phyloP scores from a whole-genome alignment of 2,329 filamentous ascomycete species.

The Chaetoscypha palmicola region DNA sequence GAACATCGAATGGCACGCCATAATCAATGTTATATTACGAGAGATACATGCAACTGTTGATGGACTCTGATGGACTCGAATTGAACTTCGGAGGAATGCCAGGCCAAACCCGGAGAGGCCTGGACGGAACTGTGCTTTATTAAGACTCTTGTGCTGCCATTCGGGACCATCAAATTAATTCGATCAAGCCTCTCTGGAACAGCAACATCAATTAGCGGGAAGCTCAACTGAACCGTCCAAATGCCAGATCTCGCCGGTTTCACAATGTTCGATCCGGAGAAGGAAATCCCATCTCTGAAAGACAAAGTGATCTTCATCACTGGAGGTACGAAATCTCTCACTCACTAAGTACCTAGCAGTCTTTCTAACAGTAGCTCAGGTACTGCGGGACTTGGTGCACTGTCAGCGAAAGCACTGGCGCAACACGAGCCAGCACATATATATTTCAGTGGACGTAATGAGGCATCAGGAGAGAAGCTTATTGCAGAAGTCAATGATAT shows the following conservation, averaged over 20 bases:
- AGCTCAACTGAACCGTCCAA: no score
- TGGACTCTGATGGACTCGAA: no score
- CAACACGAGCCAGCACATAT: conserved; percentile 35
- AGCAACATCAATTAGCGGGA: no score
- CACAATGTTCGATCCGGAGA: conserved; percentile 12
- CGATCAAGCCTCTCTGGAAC: no score
- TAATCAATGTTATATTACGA: no score
- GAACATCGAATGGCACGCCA: no score
- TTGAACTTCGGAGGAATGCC: no score
- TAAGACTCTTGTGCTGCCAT: no score
- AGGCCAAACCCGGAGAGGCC: no score
- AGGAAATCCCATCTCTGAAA: conserved; percentile 13
- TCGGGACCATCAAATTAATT: no score
- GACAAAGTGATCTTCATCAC: conserved; percentile 19
- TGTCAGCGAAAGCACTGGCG: conserved; percentile 34
- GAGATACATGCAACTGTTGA: no score
- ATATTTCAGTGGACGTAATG: conserved; percentile 34
- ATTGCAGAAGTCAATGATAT: conserved; percentile 32
- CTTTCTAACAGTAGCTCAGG: conserved; percentile 6
- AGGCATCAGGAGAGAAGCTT: conserved; percentile 31
- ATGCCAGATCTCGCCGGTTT: neutral
- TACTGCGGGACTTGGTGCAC: conserved; percentile 39
- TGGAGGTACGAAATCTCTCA: conserved; percentile 7
- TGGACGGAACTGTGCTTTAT: no score
- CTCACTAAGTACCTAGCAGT: neutral